Evolutionary conservation across 164 flowering plant genomes (phyloP).

Genomic region (Pachysandra terminalis): DNA sequence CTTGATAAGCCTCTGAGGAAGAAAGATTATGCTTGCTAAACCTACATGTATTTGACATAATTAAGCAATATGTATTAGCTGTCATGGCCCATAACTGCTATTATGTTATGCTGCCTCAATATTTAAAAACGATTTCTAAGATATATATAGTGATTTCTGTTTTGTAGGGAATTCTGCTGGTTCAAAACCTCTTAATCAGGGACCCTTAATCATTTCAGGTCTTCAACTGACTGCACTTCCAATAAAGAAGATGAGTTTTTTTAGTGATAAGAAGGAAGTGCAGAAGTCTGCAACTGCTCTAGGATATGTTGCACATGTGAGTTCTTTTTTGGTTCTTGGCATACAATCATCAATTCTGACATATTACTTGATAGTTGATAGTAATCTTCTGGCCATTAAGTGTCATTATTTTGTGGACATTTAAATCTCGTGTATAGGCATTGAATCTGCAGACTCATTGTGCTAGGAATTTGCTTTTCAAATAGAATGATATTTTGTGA

Average conservation of each 20-base stretch:
- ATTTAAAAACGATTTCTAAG: constrained; percentile 3
- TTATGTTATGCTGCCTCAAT: neutral
- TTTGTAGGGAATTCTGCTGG: constrained; percentile 48
- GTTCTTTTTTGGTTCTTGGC: constrained; percentile 28
- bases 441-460: neutral
- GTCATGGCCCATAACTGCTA: neutral
- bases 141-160: constrained; percentile 1
- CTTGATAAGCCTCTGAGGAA: neutral
- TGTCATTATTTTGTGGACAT: neutral
- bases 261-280: constrained; percentile 85
- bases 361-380: neutral
- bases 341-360: neutral
- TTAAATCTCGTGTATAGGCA: too few relatives aligned
- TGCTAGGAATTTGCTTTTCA: neutral
- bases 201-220: constrained; percentile 71
- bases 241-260: constrained; percentile 73
- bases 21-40: neutral
- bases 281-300: constrained; percentile 88
- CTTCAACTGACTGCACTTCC: constrained; percentile 66
- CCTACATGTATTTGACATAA: neutral
- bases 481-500: neutral
- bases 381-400: neutral
- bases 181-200: constrained; percentile 49
- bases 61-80: neutral
- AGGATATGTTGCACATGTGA: constrained; percentile 93